Evolutionary conservation across 129 eudicot species (phyloP), one percentile per base, ranked within the genome.

Genomic region (Saussurea involucrata): DNA sequence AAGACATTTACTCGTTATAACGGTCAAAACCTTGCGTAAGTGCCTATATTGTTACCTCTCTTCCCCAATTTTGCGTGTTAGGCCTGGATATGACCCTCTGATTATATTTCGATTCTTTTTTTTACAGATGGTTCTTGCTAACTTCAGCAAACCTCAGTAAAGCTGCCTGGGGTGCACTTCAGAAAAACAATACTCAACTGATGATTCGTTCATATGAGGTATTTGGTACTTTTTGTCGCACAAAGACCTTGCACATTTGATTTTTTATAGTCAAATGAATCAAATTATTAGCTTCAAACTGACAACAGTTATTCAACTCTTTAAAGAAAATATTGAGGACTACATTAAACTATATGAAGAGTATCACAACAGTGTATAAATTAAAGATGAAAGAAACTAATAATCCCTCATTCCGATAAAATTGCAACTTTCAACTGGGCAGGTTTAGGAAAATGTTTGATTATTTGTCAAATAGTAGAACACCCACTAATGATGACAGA

Each of bases 131-230:
- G 99, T 90, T 95, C 76, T 85, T 95, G 87, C 85, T 95, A 36
- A 95, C 99, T 46, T 95, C 99, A 72, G 60, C 97, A 76, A 95
- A 95, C 83, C 97, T 95, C 74, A 95, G 99, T 89, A 95, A 95
- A 92, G 99, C 99, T 82, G 99, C 99, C 63, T 92, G 99, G 99
- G 99, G 99, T 36, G 96, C 97, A 0, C 97, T 95, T 74, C 99
- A 92, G 82, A 95, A 92, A 78, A 92, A 90, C 79, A 92, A 85
- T 87, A 81, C 96, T 67, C 97, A 95, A 84, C 69, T 95, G 74
- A 95, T 95, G 99, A 90, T 95, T 68, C 99, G 99, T 58, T 95
- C 99, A 6, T 95, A 95, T 63, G 99, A 95, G 99, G 97, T 95
- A 87, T 73, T 64, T 49, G 40, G 55, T 71, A 24, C 21, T 22